A percentile compares a stretch with the other conserved stretches of the same genome.
These are phyloP conservation scores for Aspergillus tamarii DNA, from an alignment of 2,329 filamentous ascomycete species.

Conservation along the genomic window DNA sequence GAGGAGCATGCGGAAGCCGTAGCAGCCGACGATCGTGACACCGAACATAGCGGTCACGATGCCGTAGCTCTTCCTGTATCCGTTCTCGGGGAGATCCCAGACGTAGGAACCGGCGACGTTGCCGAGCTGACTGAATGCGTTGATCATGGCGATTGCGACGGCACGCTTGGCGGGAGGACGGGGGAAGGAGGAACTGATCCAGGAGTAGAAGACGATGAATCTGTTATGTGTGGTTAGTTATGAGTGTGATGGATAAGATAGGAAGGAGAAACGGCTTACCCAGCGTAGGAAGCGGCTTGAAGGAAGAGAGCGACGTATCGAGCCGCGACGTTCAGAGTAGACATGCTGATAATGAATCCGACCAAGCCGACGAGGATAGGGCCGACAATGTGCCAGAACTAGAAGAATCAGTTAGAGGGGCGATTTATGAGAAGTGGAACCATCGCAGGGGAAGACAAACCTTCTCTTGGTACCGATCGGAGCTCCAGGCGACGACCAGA, in stretches of 20 bases:
- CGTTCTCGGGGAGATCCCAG: constrained; percentile 62
- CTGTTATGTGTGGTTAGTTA: neutral
- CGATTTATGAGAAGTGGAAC: neutral
- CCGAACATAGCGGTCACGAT: constrained; percentile 66
- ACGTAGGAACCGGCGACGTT: constrained; percentile 67
- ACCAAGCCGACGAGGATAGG: constrained; percentile 55
- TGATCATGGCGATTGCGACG: constrained; percentile 74
- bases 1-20: neutral
- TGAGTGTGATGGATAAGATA: neutral
- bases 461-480: constrained; percentile 58
- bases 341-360: constrained; percentile 69
- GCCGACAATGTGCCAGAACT: neutral
- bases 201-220: constrained; percentile 66
- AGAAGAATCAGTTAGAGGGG: neutral
- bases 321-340: constrained; percentile 62
- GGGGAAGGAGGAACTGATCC: constrained; percentile 76
- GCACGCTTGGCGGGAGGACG: constrained; percentile 75
- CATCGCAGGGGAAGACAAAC: neutral
- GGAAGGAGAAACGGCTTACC: constrained; percentile 45
- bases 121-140: constrained; percentile 53
- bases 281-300: constrained; percentile 68
- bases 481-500: constrained; percentile 69
- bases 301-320: constrained; percentile 74
- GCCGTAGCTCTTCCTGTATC: constrained; percentile 66
- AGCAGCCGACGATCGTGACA: constrained; percentile 59